phyloP scores from a whole-genome alignment of 495 filamentous ascomycete genomes.

The Glonium stellatum region DNA sequence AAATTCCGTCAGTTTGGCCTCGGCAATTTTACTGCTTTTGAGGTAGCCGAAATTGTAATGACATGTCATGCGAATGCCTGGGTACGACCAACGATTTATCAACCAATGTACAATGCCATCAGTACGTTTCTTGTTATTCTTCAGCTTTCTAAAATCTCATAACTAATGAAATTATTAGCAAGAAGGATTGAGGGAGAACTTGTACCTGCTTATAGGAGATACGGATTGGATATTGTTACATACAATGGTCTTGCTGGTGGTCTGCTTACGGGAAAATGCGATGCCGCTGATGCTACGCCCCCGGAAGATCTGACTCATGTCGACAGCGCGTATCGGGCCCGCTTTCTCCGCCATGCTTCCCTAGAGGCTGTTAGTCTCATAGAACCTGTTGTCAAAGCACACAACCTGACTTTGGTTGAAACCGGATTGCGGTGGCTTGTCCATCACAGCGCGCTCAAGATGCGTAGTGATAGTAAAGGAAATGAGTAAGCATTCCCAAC shows the following conservation, averaged over 20 bases:
- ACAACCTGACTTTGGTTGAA: not conserved
- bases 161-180: not conserved
- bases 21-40: slow-evolving; percentile 78
- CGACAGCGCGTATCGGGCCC: not conserved
- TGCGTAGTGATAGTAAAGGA: slow-evolving; percentile 1
- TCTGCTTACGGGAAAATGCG: slow-evolving; percentile 2
- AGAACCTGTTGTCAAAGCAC: not conserved
- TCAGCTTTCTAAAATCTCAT: not conserved
- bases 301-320: not conserved
- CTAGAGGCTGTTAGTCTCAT: not conserved
- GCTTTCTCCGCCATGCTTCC: not conserved
- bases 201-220: not conserved
- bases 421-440: slow-evolving; percentile 1
- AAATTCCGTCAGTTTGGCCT: slow-evolving; percentile 80
- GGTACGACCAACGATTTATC: slow-evolving; percentile 60
- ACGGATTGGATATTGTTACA: not conserved
- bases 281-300: not conserved
- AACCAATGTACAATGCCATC: slow-evolving; percentile 59
- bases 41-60: slow-evolving; percentile 84
- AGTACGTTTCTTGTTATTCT: slow-evolving; percentile 14
- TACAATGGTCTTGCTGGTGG: not conserved
- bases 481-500: too few relatives aligned
- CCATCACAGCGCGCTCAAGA: slow-evolving; percentile 1
- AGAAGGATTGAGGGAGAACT: not conserved
- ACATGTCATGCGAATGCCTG: slow-evolving; percentile 68